Base-by-base conservation (phyloP, 768 basidiomycete genomes). In the Exidia glandulosa region DNA sequence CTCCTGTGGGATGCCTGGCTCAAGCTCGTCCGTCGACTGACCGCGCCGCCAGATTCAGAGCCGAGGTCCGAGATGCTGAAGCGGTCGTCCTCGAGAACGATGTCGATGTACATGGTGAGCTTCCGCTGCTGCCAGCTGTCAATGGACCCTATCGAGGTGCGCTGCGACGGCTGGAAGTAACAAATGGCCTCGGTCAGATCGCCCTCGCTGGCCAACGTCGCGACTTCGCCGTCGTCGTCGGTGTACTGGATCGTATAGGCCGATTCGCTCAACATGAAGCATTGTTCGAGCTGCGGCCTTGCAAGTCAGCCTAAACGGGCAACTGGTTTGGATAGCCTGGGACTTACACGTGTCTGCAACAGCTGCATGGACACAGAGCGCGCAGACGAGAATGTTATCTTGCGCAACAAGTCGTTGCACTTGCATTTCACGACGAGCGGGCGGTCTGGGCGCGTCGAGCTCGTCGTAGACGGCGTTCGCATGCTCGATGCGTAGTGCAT, bases 101-200 rank as follows among this genome's bases (percentile, higher is more conserved):
- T 23, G 41, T 45, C 41, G 41, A 45, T 19, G 41, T 45, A 45
- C 41, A 45, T 45, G 2, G 41, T 45, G 41, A 45, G 6, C 41
- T 45, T 45, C 19, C 41, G 41, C 41, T 45, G 41, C 41, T 10
- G 7, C 41, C 41, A 45, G 41, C 41, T 45, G 41, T 45, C 41
- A 23, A 45, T 19, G 41, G 12, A 13, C 5, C 41, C 41, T 23
- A 45, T 45, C 10, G 41, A 45, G 41, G 16, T 45, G 41, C 41
- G 41, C 19, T 14, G 19, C 12, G 36, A 19, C 12, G 41, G 19
- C 19, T 45, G 19, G 69, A 93, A 94, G 72, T 92, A 97, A 32
- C 82, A 77, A 60, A 97, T 88, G 1, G 94, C 93, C 64, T 95
- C 94, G 1, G 84, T 81, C 23, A 96, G 78, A 66, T 94, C 89